Conservation (phyloP, 140 eudicot genomes). For the Cichorium intybus region DNA sequence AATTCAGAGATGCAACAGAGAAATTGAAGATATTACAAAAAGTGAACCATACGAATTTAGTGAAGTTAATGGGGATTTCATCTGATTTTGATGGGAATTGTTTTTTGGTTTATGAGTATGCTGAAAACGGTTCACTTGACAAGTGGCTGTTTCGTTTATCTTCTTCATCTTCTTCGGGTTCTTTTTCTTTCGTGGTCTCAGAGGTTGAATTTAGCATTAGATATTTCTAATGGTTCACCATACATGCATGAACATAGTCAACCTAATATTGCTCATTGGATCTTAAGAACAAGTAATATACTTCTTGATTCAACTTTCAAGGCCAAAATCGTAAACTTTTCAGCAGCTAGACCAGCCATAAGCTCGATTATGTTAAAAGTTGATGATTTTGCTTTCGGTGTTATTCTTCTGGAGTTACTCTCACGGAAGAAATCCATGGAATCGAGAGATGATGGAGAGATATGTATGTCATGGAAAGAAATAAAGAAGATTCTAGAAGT, state of each 20-base stretch:
- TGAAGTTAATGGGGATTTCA: slow-evolving; percentile 68
- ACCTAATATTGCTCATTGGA: slow-evolving; percentile 72
- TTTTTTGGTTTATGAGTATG: slow-evolving; percentile 72
- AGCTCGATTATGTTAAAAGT: slow-evolving; percentile 50
- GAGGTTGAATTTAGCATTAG: slow-evolving; percentile 57
- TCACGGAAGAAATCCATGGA: slow-evolving; percentile 74
- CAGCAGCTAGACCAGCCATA: slow-evolving; percentile 51
- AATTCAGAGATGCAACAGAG: slow-evolving; percentile 51
- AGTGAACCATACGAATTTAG: slow-evolving; percentile 74
- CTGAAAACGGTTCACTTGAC: slow-evolving; percentile 76
- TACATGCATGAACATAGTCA: slow-evolving; percentile 85
- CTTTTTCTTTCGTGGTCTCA: slow-evolving; percentile 58
- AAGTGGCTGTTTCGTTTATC: slow-evolving; percentile 50
- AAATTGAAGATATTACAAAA: slow-evolving; percentile 74
- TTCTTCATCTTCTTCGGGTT: slow-evolving; percentile 35
- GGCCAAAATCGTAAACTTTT: slow-evolving; percentile 69
- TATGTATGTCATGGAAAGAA: slow-evolving; percentile 65
- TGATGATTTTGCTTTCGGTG: slow-evolving; percentile 68
- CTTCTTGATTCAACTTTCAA: slow-evolving; percentile 71
- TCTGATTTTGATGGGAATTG: slow-evolving; percentile 42
- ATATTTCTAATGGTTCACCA: slow-evolving; percentile 74
- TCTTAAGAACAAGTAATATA: slow-evolving; percentile 60
- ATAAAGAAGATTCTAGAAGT: slow-evolving; percentile 50
- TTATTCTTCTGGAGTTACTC: slow-evolving; percentile 65
- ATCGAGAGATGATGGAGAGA: slow-evolving; percentile 56